Evolutionary conservation across 768 basidiomycete genomes (phyloP), one percentile per base, ranked within the genome.

Genomic region (Lentinula sp.): DNA sequence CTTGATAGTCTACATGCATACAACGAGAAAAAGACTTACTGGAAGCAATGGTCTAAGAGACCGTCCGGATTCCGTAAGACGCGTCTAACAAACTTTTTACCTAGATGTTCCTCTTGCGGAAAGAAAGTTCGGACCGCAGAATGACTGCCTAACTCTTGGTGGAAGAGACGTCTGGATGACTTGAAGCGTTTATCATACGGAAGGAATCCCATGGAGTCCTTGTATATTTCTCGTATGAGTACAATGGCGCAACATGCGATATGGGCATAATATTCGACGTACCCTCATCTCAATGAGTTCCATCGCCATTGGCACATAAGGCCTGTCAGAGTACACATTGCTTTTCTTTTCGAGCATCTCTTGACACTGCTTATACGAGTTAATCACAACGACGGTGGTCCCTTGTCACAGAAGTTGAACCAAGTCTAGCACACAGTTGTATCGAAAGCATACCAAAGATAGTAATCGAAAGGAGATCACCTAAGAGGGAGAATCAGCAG

Each of bases 321-420:
- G 77, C 21, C 76, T 73, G 64, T 77, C 76, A 15, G 78, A 78
- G 57, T 78, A 77, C 11, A 69, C 63, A 7, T 63, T 60, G 40
- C 69, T 67, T 52, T 70, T 70, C 56, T 67, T 67, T 58, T 68
- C 64, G 3, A 70, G 62, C 31, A 70, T 65, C 0, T 70, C 67
- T 13, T 56, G 52, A 6, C 66, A 65, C 2, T 62, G 42, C 48
- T 66, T 42, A 1, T 61, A 61, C 6, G 67, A 66, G 57, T 68
- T 68, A 32, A 70, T 62, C 45, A 70, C 63, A 48, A 70, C 61
- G 3, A 68, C 60, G 2, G 65, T 65, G 18, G 63, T 64, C 32
- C 69, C 55, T 56, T 28, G 9, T 15, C 8, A 15, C 3, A 8
- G 23, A 39, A 6, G 4, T 54, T 11, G 11, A 21, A 16, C 6